Conservation (phyloP, 805 yeast species). For the Yarrowia sp. region DNA sequence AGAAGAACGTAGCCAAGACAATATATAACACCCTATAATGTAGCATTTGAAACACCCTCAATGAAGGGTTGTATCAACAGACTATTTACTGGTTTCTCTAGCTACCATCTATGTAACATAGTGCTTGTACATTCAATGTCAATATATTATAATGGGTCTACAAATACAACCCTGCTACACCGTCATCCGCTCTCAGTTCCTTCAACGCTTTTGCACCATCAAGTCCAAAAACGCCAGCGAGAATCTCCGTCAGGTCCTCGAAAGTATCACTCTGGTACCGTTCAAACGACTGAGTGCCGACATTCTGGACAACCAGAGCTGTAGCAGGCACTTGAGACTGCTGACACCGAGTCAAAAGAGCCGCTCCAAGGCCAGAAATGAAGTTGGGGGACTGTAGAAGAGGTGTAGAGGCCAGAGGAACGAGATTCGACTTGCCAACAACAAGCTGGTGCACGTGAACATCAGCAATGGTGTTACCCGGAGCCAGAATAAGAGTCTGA, state of each 20-base stretch:
- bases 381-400: constrained; percentile 27
- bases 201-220: constrained; percentile 1
- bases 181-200: not conserved
- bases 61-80: no score
- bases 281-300: constrained; percentile 40
- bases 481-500: not conserved
- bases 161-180: constrained; percentile 1
- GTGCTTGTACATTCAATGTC: not conserved
- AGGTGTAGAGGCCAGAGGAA: not conserved
- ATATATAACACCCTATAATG: no score
- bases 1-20: no score
- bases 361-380: constrained; percentile 38
- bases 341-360: constrained; percentile 36
- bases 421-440: not conserved
- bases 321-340: constrained; percentile 31
- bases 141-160: not conserved
- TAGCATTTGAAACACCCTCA: no score
- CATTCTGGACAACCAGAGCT: constrained; percentile 37
- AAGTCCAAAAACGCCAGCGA: not conserved
- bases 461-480: constrained; percentile 17
- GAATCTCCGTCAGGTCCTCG: not conserved
- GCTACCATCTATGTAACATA: no score
- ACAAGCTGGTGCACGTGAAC: not conserved
- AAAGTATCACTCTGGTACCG: constrained; percentile 22
- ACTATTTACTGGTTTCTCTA: no score